Base-by-base conservation (phyloP, 495 filamentous ascomycete species). In the Tuber indicum region DNA sequence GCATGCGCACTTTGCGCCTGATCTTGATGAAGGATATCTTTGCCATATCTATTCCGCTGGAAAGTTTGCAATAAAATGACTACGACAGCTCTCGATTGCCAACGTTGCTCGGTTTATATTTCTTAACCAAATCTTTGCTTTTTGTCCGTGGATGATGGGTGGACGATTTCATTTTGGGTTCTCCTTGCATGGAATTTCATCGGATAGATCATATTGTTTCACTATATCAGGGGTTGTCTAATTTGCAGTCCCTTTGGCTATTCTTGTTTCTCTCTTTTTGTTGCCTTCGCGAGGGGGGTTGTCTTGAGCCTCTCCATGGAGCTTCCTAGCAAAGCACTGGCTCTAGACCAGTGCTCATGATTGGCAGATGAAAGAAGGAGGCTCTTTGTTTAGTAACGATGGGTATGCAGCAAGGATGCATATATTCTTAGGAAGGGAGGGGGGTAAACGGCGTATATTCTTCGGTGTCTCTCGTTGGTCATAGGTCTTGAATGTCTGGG, bases 171-270 rank as follows among this genome's bases (percentile, higher is more conserved):
- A 17, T 66, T 66, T 66, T 66, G 58, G 58, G 58, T 66, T 66
- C 26, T 66, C 58, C 58, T 66, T 66, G 58, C 58, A 66, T 66
- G 58, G 58, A 66, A 66, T 66, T 66, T 66, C 58, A 36, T 66
- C 58, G 58, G 58, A 66, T 66, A 66, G 58, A 66, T 36, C 58
- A 66, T 66, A 66, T 66, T 66, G 58, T 66, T 66, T 66, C 58
- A 66, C 58, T 66, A n/a, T 66, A 66, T 66, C 58, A 66, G 58
- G 58, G 58, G 58, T 66, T 66, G 58, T 66, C 26, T 66, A n/a
- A 66, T 66, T 66, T 66, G 26, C 58, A 36, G 5, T 66, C 32
- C 58, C 32, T 66, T 66, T 66, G 36, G 58, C 58, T 66, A 36
- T 66, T 36, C 58, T 14, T 66, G 26, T 66, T 36, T 66, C 58